Base-by-base conservation (phyloP, 1,284 basidiomycete genomes). In the Trametes pubescens region DNA sequence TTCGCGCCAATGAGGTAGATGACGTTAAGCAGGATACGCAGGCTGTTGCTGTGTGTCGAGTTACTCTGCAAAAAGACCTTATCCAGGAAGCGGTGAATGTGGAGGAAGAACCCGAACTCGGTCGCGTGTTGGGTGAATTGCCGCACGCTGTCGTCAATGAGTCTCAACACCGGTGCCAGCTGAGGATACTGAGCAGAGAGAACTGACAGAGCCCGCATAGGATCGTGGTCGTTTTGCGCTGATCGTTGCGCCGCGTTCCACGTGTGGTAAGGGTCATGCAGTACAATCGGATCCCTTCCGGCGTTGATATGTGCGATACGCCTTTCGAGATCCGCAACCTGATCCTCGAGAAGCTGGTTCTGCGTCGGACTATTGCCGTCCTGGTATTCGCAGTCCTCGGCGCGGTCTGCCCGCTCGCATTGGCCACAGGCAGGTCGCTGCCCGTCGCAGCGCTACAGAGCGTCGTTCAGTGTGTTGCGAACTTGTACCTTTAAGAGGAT, bases 41-140 rank as follows among this genome's bases (percentile, higher is more conserved):
- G 65, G 34, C 72, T 64, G 51, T 65, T 62, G 22, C 73, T 67
- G 55, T 69, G 63, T 54, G 68, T 64, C 64, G 71, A 59, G 56
- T 73, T 32, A 32, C 29, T 32, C 68, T 68, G 62, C 43, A 62
- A 44, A 61, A 65, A 74, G 37, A 74, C 71, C 55, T 65, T 67
- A 56, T 65, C 68, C 35, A 78, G 64, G 61, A 82, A 81, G 32
- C 77, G 76, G 13, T 72, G 61, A 18, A 71, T 64, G 65, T 81
- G 71, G n/a, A 83, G 72, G 70, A 82, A 82, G 59, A 82, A 81
- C 2, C 80, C 80, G 53, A 80, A 75, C 37, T 78, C 74, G 24
- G 73, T 72, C 24, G 75, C 71, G 57, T 81, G 75, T 22, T 73
- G 70, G 35, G 79, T 62, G 67, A 84, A 81, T 16, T 47, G 46